These are phyloP conservation scores for Basidiobolus meristosporus DNA, from an alignment of 371 early-diverging fungal species.

Conservation along the genomic window DNA sequence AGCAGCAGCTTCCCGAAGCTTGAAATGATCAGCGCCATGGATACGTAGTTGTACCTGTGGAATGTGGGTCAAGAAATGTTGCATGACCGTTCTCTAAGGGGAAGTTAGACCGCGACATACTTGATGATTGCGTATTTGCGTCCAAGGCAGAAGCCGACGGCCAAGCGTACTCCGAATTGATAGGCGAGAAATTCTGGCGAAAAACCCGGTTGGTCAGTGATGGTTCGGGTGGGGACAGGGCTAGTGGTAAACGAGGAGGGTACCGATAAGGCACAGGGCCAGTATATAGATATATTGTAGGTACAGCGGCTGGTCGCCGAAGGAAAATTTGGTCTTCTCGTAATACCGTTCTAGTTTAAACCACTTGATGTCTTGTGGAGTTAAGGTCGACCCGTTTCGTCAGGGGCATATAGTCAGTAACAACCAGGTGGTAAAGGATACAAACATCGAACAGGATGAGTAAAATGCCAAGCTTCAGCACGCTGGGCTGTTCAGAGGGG, in stretches of 20 bases:
- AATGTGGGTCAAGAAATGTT: background rate
- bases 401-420: background rate
- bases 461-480: constrained; percentile 58
- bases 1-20: constrained; percentile 78
- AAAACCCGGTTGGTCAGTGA: background rate
- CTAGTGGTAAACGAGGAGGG: constrained; percentile 1
- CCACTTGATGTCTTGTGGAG: constrained; percentile 67
- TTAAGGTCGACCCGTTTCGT: background rate
- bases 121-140: constrained; percentile 9
- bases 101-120: constrained; percentile 3
- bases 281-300: constrained; percentile 68
- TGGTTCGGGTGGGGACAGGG: background rate
- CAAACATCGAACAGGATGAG: constrained; percentile 81
- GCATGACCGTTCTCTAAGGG: too few species aligned
- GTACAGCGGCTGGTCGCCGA: constrained; percentile 35
- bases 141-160: constrained; percentile 11
- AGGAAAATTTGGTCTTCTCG: constrained; percentile 20
- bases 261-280: constrained; percentile 47
- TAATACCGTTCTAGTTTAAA: constrained; percentile 57
- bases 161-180: constrained; percentile 15
- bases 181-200: constrained; percentile 19
- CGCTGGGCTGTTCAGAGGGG: constrained; percentile 23
- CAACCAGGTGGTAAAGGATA: constrained; percentile 10
- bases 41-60: constrained; percentile 33
- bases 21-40: constrained; percentile 65